Evolutionary conservation across 331 rosid genomes (phyloP).

Genomic region (Ulmus americana): DNA sequence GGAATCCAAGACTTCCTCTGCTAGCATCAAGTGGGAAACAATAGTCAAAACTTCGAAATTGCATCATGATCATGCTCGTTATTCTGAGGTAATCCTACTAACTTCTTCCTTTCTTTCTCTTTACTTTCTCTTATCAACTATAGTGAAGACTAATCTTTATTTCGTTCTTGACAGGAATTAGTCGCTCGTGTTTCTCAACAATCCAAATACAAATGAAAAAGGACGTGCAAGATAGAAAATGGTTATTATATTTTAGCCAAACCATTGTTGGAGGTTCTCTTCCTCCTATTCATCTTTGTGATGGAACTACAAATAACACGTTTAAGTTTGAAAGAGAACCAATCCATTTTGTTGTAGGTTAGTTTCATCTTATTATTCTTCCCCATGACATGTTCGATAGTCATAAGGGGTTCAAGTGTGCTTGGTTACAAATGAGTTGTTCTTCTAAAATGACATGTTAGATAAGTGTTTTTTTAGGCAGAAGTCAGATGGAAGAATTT

Average conservation of each 20-base stretch:
- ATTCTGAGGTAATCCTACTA: constrained; percentile 66
- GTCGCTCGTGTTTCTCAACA: constrained; percentile 43
- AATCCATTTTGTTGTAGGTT: background rate
- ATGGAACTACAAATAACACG: background rate
- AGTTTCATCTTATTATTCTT: background rate
- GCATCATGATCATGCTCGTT: constrained; percentile 65
- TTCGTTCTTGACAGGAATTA: constrained; percentile 53
- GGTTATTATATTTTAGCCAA: constrained; percentile 1
- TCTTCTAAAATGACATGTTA: background rate
- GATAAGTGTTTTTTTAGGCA: background rate
- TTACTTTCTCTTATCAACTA: background rate
- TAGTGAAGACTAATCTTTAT: constrained; percentile 22
- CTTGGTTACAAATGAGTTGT: constrained; percentile 10
- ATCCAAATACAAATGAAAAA: constrained; percentile 36
- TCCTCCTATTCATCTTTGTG: background rate
- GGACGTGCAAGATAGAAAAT: background rate
- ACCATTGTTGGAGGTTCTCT: constrained; percentile 5
- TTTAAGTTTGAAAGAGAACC: background rate
- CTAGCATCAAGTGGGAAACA: constrained; percentile 80
- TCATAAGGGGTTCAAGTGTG: constrained; percentile 3
- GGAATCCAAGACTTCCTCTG: constrained; percentile 37
- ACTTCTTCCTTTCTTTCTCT: constrained; percentile 2
- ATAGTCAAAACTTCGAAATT: constrained; percentile 72
- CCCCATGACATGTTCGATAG: constrained; percentile 2
- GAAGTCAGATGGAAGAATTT: constrained; percentile 1